These are phyloP conservation scores for Phlebiopsis flavidoalba DNA, from an alignment of 768 basidiomycete genomes.

Conservation along the genomic window DNA sequence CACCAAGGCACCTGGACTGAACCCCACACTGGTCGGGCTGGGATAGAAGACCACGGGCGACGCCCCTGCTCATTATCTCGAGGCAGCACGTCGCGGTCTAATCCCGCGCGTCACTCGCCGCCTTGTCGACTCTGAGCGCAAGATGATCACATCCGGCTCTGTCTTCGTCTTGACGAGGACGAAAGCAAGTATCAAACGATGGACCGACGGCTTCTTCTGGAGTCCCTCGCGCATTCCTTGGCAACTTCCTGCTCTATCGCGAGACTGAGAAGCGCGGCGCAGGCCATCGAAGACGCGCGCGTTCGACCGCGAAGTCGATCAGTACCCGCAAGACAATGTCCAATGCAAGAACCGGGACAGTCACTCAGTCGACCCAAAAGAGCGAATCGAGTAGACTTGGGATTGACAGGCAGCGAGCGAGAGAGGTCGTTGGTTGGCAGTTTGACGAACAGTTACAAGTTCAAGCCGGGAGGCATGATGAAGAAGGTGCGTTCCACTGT, in stretches of 20 bases:
- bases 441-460: conserved; percentile 89
- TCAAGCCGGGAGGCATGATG: conserved; percentile 90
- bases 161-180: conserved; percentile 98
- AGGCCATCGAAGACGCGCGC: conserved; percentile 52
- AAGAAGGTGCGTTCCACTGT: conserved; percentile 69
- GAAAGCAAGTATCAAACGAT: conserved; percentile 96
- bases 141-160: conserved; percentile 88
- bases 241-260: conserved; percentile 93
- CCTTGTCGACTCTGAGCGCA: conserved; percentile 87
- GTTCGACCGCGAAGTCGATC: conserved; percentile 33
- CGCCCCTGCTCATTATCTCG: conserved; percentile 86
- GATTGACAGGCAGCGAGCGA: conserved; percentile 49
- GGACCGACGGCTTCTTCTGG: conserved; percentile 98
- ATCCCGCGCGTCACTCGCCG: conserved; percentile 91
- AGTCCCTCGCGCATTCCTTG: conserved; percentile 87
- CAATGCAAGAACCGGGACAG: conserved; percentile 25
- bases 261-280: conserved; percentile 84
- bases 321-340: conserved; percentile 11
- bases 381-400: conserved; percentile 36
- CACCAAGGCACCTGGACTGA: conserved; percentile 62
- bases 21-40: conserved; percentile 89
- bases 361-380: conserved; percentile 63
- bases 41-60: conserved; percentile 95
- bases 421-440: conserved; percentile 86
- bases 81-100: conserved; percentile 84